Conservation (phyloP, 306 rosid species). For the Pueraria montana region DNA sequence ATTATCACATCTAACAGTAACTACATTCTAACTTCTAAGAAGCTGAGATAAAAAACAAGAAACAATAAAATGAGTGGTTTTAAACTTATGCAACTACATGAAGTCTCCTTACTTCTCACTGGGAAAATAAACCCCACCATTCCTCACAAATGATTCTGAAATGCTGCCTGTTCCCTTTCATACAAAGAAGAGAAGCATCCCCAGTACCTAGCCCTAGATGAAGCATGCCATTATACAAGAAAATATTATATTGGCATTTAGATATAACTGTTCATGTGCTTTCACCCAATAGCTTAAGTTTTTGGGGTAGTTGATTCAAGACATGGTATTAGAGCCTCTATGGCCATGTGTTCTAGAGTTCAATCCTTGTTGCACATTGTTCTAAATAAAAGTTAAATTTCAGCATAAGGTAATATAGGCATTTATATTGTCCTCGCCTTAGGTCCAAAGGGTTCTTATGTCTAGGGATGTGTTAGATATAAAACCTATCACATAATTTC, state of each 20-base stretch:
- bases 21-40: conserved; percentile 16
- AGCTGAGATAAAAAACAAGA: conserved; percentile 1
- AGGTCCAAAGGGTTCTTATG: too few species aligned
- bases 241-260: neutral
- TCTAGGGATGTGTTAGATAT: neutral
- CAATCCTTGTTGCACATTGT: neutral
- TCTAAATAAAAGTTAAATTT: conserved; percentile 8
- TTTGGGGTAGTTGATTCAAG: neutral
- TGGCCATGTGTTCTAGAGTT: neutral
- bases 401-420: neutral
- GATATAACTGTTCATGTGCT: conserved; percentile 1
- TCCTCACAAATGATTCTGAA: neutral
- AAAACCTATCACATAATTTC: neutral
- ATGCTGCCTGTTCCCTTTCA: neutral
- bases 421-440: neutral
- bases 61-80: conserved; percentile 5
- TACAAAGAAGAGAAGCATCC: neutral
- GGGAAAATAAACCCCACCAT: neutral
- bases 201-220: neutral
- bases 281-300: neutral
- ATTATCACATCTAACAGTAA: conserved; percentile 7
- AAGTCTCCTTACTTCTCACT: conserved; percentile 4
- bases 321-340: neutral
- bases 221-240: conserved; percentile 11
- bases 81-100: neutral